Evolutionary conservation across 192 early-diverging fungal genomes (phyloP), one percentile per base, ranked within the genome.

Genomic region (Coemansia sp.): DNA sequence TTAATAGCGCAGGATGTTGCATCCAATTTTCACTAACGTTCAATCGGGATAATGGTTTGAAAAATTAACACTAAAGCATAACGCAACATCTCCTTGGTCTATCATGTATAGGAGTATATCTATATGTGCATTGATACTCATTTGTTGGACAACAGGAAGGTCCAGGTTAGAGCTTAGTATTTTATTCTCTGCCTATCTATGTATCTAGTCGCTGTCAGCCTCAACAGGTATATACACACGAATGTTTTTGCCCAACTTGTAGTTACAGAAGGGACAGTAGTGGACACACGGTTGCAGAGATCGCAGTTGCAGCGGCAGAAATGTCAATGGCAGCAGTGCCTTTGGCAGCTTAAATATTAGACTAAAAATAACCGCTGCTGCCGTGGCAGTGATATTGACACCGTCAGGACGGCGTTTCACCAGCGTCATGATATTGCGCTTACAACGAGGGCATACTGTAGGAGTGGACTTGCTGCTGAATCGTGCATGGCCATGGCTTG

Each of bases 241-340:
- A 49, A 80, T 67, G 58, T 80, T 74, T 55, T 75, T 80, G 13
- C 78, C 78, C 21, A 80, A 39, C 43, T 80, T 80, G 69, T 65
- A 80, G 26, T 75, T 74, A 66, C 78, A 80, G 15, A 21, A 56
- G 1, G 78, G 72, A 22, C 77, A 80, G 63, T 72, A 74, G 45
- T 80, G 77, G 12, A 71, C 47, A 41, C 63, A 63, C 5, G 69
- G 62, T 12, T 80, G 63, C 57, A 80, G 62, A 39, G 72, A 65
- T 42, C 62, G 74, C 57, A 80, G 54, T 63, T 80, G 77, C 64
- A 80, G 65, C 5, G 77, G 77, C 46, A 80, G 56, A 65, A 73
- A 51, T 7, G 77, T 73, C 41, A 80, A 49, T 5, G 77, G 77
- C 16, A 74, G 65, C 56, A 74, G 40, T 0, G 72, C 68, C 26